A percentile compares a stretch with the other conserved stretches of the same genome.
Conservation (phyloP, 257 asterid species). For the Solanum gracilifrons region DNA sequence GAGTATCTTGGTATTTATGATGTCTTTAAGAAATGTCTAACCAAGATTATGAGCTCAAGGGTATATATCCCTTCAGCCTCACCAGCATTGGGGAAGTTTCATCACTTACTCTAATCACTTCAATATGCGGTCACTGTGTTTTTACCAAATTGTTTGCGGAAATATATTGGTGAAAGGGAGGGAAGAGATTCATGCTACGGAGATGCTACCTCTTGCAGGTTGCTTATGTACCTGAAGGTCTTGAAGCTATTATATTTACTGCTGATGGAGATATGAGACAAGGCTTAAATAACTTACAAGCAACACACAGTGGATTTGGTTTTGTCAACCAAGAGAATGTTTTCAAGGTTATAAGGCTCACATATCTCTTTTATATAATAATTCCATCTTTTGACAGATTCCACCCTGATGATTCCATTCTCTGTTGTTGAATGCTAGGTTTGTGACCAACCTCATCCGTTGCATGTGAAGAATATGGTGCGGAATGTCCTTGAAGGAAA, state of each 20-base stretch:
- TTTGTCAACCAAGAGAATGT: slow-evolving; percentile 95
- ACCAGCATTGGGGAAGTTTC: neutral
- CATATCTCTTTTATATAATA: neutral
- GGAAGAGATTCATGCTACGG: neutral
- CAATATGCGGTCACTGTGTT: neutral
- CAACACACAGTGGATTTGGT: slow-evolving; percentile 90
- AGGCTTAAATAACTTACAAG: slow-evolving; percentile 94
- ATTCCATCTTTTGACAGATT: neutral
- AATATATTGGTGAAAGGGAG: neutral
- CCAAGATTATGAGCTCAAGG: neutral
- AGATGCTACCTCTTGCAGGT: slow-evolving; percentile 34
- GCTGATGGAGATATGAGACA: slow-evolving; percentile 99
- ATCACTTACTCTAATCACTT: neutral
- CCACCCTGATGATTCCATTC: neutral
- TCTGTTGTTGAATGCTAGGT: slow-evolving; percentile 36
- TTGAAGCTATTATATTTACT: slow-evolving; percentile 92
- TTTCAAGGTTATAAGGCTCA: slow-evolving; percentile 57
- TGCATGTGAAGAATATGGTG: slow-evolving; percentile 92
- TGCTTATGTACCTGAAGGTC: slow-evolving; percentile 93
- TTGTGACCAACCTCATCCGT: slow-evolving; percentile 96
- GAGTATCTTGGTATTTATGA: neutral
- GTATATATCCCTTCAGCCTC: neutral
- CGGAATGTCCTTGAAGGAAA: slow-evolving; percentile 78
- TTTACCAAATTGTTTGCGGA: neutral
- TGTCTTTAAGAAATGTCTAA: neutral